Base-by-base conservation (phyloP, 2,329 filamentous ascomycete species). In the Fusarium transvaalense region DNA sequence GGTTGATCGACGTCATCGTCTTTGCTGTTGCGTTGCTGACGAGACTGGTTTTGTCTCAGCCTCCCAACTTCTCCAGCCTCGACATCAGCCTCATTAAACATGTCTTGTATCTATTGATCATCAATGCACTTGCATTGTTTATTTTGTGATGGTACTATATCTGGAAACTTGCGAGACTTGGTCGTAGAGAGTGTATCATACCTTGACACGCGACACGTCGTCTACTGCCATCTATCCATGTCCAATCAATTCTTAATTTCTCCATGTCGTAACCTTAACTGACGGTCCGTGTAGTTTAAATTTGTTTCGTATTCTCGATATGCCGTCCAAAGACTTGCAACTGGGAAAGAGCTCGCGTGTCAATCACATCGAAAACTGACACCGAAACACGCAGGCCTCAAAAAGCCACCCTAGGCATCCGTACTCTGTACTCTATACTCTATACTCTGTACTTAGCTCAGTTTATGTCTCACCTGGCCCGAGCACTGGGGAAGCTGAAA, bases 331-430 rank as follows among this genome's bases (percentile, higher is more conserved):
- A 48, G 29, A 61, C 5, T 42, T 5, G 17, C 25, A 43, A 29
- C 7, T 10, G 3, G 62, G 68, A 71, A 71, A 56, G 56, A 60
- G 61, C 64, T 71, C 61, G 69, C 65, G 67, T 64, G 64, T 55
- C 47, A 39, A 61, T 58, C 25, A 31, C 53, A 57, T 56, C 61
- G 50, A 21, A 37, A 21, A 61, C 23, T 65, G 42, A 57, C 41
- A 55, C 42, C 34, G 35, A 37, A 25, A 25, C 23, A 25, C 4
- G 23, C 23, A 25, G 23, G 23, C 23, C 23, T 25, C 23, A 25
- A 25, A 25, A 6, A 5, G 23, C 23, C 23, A 25, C 23, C 23
- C 23, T 25, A 25, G 23, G 23, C n/a, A n/a, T n/a, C n/a, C n/a
- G n/a, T n/a, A n/a, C n/a, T n/a, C n/a, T n/a, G n/a, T n/a, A n/a